Percentiles rank a stretch among this genome's conserved stretches.
phyloP scores from a whole-genome alignment of 768 basidiomycete species.

The Auriscalpium orientale region DNA sequence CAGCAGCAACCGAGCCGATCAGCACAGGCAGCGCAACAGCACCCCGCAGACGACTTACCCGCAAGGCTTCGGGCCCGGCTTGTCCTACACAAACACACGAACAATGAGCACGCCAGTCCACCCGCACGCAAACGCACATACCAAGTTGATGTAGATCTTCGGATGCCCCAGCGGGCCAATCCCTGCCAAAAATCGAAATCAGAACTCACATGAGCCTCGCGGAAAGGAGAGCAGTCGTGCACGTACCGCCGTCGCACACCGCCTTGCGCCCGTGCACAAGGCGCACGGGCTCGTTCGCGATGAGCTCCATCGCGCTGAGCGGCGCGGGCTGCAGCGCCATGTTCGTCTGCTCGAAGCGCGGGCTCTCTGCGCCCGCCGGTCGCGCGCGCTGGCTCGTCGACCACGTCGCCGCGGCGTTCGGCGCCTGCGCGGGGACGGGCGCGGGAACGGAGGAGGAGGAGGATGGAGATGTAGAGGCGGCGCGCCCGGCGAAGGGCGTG shows the following conservation, averaged over 20 bases:
- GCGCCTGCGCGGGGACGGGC: conserved; percentile 56
- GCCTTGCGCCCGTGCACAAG: conserved; percentile 79
- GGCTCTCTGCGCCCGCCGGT: conserved; percentile 47
- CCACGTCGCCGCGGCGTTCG: conserved; percentile 81
- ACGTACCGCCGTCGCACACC: conserved; percentile 91
- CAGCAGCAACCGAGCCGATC: conserved; percentile 1
- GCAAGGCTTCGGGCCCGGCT: conserved; percentile 79
- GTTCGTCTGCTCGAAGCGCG: conserved; percentile 88
- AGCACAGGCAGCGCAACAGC: not conserved
- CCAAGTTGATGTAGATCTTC: conserved; percentile 93
- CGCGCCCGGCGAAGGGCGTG: conserved; percentile 8
- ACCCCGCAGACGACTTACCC: conserved; percentile 55
- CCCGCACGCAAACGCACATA: conserved; percentile 30
- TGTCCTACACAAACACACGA: conserved; percentile 48
- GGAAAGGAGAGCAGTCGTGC: not conserved
- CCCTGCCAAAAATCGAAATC: conserved; percentile 39
- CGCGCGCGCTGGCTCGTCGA: conserved; percentile 74
- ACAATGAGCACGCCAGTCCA: not conserved
- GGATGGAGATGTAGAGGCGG: conserved; percentile 1
- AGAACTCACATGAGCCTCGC: not conserved
- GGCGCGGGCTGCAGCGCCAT: conserved; percentile 87
- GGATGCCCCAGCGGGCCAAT: conserved; percentile 94
- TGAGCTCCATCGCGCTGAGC: conserved; percentile 84
- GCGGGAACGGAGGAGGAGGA: conserved; percentile 16
- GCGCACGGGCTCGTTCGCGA: conserved; percentile 79